Percentiles rank a stretch among this genome's conserved stretches.
Evolutionary conservation across 2,329 filamentous ascomycete genomes (phyloP).

Genomic region (Fusarium veterinarium): DNA sequence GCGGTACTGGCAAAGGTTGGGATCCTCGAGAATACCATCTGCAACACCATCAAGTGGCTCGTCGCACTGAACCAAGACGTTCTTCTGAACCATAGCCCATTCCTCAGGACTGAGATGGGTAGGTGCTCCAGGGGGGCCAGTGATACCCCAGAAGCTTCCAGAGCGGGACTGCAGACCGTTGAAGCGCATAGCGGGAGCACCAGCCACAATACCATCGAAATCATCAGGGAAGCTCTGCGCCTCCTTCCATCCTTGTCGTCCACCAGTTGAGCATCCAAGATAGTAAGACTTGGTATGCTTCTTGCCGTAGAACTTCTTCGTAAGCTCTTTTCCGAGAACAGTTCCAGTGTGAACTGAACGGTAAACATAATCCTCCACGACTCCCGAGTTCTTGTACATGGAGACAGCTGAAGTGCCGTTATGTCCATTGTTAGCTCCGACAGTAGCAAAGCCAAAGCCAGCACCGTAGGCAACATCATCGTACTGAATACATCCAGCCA

Average conservation of each 20-base stretch:
- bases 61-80: constrained; percentile 63
- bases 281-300: constrained; percentile 62
- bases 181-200: constrained; percentile 61
- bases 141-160: constrained; percentile 26
- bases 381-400: constrained; percentile 24
- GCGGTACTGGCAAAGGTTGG: constrained; percentile 58
- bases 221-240: constrained; percentile 66
- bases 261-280: constrained; percentile 69
- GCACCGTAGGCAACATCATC: constrained; percentile 52
- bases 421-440: constrained; percentile 59
- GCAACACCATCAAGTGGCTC: constrained; percentile 57
- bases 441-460: constrained; percentile 56
- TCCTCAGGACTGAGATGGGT: constrained; percentile 36
- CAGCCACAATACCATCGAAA: constrained; percentile 63
- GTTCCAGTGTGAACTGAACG: constrained; percentile 33
- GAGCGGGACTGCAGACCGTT: constrained; percentile 32
- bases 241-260: constrained; percentile 67
- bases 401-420: constrained; percentile 25
- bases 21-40: constrained; percentile 62
- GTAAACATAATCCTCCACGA: constrained; percentile 32
- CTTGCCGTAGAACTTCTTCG: constrained; percentile 57
- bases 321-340: constrained; percentile 26
- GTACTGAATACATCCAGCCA: constrained; percentile 59
- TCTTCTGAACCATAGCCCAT: constrained; percentile 58
- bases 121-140: not conserved